A percentile compares a stretch with the other conserved stretches of the same genome.
These are phyloP conservation scores for Mycena floridula DNA, from an alignment of 768 basidiomycete genomes.

Conservation along the genomic window DNA sequence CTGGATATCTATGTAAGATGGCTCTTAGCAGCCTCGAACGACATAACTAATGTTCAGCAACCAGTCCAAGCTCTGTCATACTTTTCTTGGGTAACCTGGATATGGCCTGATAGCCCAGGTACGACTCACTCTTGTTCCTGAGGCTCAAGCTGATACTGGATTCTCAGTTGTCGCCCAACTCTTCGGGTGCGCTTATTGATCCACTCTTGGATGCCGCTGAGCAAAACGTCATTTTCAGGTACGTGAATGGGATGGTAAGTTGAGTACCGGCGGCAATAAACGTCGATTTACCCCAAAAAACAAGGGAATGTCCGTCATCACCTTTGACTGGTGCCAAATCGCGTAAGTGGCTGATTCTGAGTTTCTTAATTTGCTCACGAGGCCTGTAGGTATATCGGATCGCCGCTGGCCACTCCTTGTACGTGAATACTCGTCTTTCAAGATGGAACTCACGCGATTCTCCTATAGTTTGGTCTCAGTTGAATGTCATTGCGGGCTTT, in stretches of 20 bases:
- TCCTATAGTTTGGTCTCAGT: slow-evolving; percentile 82
- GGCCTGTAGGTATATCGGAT: too few relatives aligned
- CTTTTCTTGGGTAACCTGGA: slow-evolving; percentile 58
- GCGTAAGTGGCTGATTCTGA: too few relatives aligned
- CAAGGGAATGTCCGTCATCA: slow-evolving; percentile 70
- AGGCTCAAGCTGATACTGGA: too few relatives aligned
- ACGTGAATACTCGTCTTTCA: too few relatives aligned
- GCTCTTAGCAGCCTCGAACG: slow-evolving; percentile 6
- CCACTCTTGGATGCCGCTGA: too few relatives aligned
- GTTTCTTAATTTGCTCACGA: too few relatives aligned
- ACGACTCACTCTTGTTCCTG: slow-evolving; percentile 8
- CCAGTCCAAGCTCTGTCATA: slow-evolving; percentile 44
- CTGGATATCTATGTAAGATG: slow-evolving; percentile 48
- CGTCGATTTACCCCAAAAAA: too few relatives aligned
- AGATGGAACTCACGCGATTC: too few relatives aligned
- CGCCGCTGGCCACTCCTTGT: slow-evolving; percentile 76
- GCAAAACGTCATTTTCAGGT: too few relatives aligned
- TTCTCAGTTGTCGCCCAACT: slow-evolving; percentile 8
- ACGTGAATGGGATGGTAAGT: too few relatives aligned
- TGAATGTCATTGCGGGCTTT: slow-evolving; percentile 59
- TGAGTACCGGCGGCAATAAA: too few relatives aligned
- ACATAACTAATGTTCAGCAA: neutral
- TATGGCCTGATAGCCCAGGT: slow-evolving; percentile 42
- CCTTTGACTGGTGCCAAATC: slow-evolving; percentile 76
- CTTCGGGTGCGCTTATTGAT: too few relatives aligned